A percentile compares a stretch with the other conserved stretches of the same genome.
Evolutionary conservation across 1,284 basidiomycete genomes (phyloP).

Genomic region (Sporisorium exsertum): DNA sequence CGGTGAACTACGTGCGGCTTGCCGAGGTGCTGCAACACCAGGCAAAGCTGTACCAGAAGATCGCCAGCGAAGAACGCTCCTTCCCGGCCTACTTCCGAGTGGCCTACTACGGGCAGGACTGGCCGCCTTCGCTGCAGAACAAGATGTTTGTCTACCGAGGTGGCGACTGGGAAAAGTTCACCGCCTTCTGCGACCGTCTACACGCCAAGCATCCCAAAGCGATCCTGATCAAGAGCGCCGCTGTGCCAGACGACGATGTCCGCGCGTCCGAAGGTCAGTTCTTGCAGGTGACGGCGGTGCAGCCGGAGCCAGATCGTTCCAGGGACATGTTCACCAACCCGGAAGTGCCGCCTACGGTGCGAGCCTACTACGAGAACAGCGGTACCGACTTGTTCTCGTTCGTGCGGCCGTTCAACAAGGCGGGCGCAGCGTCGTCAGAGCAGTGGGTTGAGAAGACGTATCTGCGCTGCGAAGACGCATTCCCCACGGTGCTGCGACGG

Average conservation of each 20-base stretch:
- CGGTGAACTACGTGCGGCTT: slow-evolving; percentile 72
- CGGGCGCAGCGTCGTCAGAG: slow-evolving; percentile 44
- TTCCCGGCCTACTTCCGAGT: slow-evolving; percentile 82
- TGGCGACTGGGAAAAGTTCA: slow-evolving; percentile 87
- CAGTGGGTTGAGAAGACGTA: slow-evolving; percentile 82
- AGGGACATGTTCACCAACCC: slow-evolving; percentile 85
- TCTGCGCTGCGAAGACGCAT: slow-evolving; percentile 77
- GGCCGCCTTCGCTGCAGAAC: slow-evolving; percentile 83
- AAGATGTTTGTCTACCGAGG: slow-evolving; percentile 90
- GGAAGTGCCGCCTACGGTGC: slow-evolving; percentile 82
- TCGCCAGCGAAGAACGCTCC: slow-evolving; percentile 56
- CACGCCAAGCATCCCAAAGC: slow-evolving; percentile 91
- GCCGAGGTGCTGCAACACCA: slow-evolving; percentile 65
- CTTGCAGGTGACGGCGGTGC: slow-evolving; percentile 82
- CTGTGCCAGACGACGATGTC: slow-evolving; percentile 78
- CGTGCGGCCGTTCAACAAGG: slow-evolving; percentile 71
- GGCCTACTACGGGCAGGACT: slow-evolving; percentile 85
- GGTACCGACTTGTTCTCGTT: slow-evolving; percentile 73
- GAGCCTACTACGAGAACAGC: slow-evolving; percentile 86
- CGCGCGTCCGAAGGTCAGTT: slow-evolving; percentile 51
- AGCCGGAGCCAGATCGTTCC: slow-evolving; percentile 84
- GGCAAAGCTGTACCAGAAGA: slow-evolving; percentile 62
- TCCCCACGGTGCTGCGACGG: slow-evolving; percentile 90
- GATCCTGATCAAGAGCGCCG: slow-evolving; percentile 80
- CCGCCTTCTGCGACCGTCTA: slow-evolving; percentile 85